A percentile compares a stretch with the other conserved stretches of the same genome.
These are phyloP conservation scores for Gossypium arboreum DNA, from an alignment of 345 rosid genomes.

Conservation along the genomic window DNA sequence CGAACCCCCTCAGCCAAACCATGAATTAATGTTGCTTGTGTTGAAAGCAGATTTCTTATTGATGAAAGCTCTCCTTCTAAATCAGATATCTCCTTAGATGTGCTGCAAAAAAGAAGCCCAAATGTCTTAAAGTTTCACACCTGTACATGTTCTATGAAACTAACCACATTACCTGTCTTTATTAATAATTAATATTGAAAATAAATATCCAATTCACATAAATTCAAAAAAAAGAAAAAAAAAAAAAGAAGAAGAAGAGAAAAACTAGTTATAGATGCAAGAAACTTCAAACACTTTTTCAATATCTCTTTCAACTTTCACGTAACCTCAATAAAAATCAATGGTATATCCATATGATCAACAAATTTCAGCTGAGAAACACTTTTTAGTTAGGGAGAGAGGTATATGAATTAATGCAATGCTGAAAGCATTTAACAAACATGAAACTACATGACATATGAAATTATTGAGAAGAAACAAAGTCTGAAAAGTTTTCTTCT, in stretches of 20 bases:
- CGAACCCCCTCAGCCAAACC: constrained; percentile 86
- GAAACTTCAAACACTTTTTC: background rate
- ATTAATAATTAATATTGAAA: background rate
- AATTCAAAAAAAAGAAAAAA: background rate
- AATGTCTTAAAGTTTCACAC: constrained; percentile 4
- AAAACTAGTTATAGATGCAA: background rate
- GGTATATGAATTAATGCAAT: background rate
- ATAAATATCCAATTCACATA: background rate
- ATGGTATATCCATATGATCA: background rate
- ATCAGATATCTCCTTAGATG: constrained; percentile 98
- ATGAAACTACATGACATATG: background rate
- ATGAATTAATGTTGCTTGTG: constrained; percentile 92
- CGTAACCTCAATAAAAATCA: background rate
- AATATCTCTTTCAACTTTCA: background rate
- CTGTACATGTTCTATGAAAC: background rate
- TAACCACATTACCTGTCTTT: background rate
- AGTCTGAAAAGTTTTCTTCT: background rate
- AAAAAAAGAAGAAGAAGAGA: background rate
- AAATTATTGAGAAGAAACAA: background rate
- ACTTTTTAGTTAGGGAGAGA: background rate
- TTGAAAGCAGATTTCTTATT: constrained; percentile 84
- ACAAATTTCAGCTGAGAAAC: background rate
- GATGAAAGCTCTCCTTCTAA: constrained; percentile 96
- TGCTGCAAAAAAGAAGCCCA: constrained; percentile 45
- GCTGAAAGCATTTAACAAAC: background rate